Evolutionary conservation across 75 land plant species (phyloP).

Genomic region (Selaginella moellendorffii): DNA sequence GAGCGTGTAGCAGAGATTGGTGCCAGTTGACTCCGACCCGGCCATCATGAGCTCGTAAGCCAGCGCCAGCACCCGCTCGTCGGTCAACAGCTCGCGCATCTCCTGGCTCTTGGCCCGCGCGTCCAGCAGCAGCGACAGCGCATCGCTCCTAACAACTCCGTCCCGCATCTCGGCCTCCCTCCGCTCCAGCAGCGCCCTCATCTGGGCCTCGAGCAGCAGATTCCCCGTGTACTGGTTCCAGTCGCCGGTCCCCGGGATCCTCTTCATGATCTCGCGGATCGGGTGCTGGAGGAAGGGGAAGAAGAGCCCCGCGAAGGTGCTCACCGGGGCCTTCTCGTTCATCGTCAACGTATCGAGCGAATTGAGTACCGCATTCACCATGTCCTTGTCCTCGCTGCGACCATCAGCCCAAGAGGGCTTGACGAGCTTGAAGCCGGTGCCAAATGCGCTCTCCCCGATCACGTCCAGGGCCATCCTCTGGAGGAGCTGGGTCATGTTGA

Average conservation of each 20-base stretch:
- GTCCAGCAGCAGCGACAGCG: slow-evolving; percentile 40
- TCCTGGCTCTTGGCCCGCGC: slow-evolving; percentile 19
- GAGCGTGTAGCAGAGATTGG: neutral
- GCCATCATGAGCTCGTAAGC: slow-evolving; percentile 60
- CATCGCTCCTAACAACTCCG: slow-evolving; percentile 26
- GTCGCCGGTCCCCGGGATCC: slow-evolving; percentile 49
- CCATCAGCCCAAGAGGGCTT: neutral
- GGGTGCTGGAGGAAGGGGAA: slow-evolving; percentile 53
- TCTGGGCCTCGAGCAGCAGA: too few relatives aligned
- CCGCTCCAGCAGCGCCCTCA: slow-evolving; percentile 34
- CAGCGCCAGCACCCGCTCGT: slow-evolving; percentile 44
- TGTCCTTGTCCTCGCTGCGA: slow-evolving; percentile 28
- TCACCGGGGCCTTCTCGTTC: slow-evolving; percentile 51
- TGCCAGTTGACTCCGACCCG: neutral
- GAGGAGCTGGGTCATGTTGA: slow-evolving; percentile 45
- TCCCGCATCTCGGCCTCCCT: slow-evolving; percentile 23
- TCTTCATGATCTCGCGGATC: slow-evolving; percentile 29
- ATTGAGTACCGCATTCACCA: slow-evolving; percentile 44
- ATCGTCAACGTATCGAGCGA: slow-evolving; percentile 47
- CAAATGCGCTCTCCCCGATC: slow-evolving; percentile 66
- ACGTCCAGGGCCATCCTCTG: slow-evolving; percentile 46
- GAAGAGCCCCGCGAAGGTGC: slow-evolving; percentile 45
- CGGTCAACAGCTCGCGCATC: slow-evolving; percentile 26
- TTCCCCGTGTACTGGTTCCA: slow-evolving; percentile 32
- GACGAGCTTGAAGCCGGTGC: slow-evolving; percentile 27